Conservation (phyloP, 805 yeast genomes). For the Teunomyces gatunensis region DNA sequence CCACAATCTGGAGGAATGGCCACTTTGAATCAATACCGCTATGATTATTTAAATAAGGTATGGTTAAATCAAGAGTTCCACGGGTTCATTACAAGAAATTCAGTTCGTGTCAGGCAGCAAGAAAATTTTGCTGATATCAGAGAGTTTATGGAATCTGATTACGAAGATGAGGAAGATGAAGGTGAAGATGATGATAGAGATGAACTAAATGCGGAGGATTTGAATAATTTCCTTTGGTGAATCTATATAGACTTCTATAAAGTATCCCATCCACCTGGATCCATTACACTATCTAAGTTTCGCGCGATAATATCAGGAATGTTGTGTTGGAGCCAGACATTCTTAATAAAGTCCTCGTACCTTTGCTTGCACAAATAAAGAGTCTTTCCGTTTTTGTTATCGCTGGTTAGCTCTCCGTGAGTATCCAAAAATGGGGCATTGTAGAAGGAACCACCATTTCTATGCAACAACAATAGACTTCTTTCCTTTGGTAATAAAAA, state of each 20-base stretch:
- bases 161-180: constrained; percentile 7
- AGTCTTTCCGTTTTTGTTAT: constrained; percentile 68
- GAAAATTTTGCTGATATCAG: constrained; percentile 3
- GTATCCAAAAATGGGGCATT: constrained; percentile 81
- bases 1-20: constrained; percentile 58
- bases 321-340: constrained; percentile 77
- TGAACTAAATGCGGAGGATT: background rate
- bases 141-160: constrained; percentile 1
- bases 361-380: constrained; percentile 59
- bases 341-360: constrained; percentile 64
- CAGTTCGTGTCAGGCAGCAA: constrained; percentile 20
- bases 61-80: constrained; percentile 64
- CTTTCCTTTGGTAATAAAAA: constrained; percentile 71
- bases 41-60: constrained; percentile 51
- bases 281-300: constrained; percentile 72
- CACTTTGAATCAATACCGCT: constrained; percentile 50
- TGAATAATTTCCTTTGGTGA: constrained; percentile 1
- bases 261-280: constrained; percentile 96
- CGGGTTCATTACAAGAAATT: constrained; percentile 41
- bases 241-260: constrained; percentile 33
- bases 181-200: constrained; percentile 1
- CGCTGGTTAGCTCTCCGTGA: constrained; percentile 84
- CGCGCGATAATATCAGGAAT: constrained; percentile 75
- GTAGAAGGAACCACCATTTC: constrained; percentile 78
- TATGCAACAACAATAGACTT: constrained; percentile 59